A percentile compares a stretch with the other conserved stretches of the same genome.
These are phyloP conservation scores for Talaromyces trachyspermus DNA, from an alignment of 495 filamentous ascomycete genomes.

Conservation along the genomic window DNA sequence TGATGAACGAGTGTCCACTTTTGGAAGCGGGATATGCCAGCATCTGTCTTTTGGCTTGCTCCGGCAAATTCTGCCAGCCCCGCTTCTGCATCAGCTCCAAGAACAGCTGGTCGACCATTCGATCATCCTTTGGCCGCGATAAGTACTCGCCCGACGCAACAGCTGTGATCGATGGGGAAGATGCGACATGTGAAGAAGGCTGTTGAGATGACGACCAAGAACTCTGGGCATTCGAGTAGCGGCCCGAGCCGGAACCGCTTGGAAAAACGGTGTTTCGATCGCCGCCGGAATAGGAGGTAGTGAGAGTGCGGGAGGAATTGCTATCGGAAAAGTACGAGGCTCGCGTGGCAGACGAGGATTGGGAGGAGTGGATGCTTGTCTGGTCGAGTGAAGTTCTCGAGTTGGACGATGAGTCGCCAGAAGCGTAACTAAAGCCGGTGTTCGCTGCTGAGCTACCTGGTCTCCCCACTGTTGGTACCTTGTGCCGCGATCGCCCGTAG, in stretches of 20 bases:
- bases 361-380: slow-evolving; percentile 54
- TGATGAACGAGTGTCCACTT: slow-evolving; percentile 96
- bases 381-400: slow-evolving; percentile 64
- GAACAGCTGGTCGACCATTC: slow-evolving; percentile 86
- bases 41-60: slow-evolving; percentile 92
- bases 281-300: slow-evolving; percentile 31
- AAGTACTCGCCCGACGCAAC: slow-evolving; percentile 54
- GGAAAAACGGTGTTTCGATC: slow-evolving; percentile 29
- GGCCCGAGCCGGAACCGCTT: slow-evolving; percentile 17
- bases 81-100: slow-evolving; percentile 92
- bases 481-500: slow-evolving; percentile 57
- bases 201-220: slow-evolving; percentile 31
- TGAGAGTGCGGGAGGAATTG: slow-evolving; percentile 55
- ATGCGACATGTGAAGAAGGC: slow-evolving; percentile 36
- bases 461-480: slow-evolving; percentile 67
- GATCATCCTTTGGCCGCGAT: slow-evolving; percentile 69
- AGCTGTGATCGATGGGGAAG: slow-evolving; percentile 41
- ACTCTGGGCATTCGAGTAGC: slow-evolving; percentile 28
- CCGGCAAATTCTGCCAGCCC: slow-evolving; percentile 94
- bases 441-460: slow-evolving; percentile 48
- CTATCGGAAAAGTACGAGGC: slow-evolving; percentile 56
- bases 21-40: slow-evolving; percentile 84
- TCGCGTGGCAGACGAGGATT: slow-evolving; percentile 52
- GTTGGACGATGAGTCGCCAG: slow-evolving; percentile 62
- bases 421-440: slow-evolving; percentile 54